Evolutionary conservation across 2,329 filamentous ascomycete species (phyloP).

Genomic region (Alternaria sp.): DNA sequence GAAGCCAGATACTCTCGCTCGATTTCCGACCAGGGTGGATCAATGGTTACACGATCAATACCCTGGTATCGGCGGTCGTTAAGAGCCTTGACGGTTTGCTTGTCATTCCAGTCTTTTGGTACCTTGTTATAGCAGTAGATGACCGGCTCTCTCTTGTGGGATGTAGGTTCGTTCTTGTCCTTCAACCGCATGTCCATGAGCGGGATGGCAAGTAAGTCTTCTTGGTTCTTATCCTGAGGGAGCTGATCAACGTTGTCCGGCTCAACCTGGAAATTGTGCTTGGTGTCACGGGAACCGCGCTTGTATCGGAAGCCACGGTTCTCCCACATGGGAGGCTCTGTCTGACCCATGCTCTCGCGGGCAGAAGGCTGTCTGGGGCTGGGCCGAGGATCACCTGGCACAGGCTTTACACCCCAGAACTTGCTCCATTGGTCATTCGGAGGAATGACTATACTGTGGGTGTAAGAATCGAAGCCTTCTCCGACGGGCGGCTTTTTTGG

Average conservation of each 20-base stretch:
- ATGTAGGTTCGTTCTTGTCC: not conserved
- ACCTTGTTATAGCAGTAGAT: slow-evolving; percentile 23
- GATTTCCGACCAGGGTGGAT: slow-evolving; percentile 17
- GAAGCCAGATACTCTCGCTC: slow-evolving; percentile 29
- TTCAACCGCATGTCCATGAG: slow-evolving; percentile 41
- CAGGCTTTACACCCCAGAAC: slow-evolving; percentile 30
- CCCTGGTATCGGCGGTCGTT: slow-evolving; percentile 35
- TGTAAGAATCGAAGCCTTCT: slow-evolving; percentile 6
- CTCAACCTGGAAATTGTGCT: slow-evolving; percentile 13
- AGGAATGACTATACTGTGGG: not conserved
- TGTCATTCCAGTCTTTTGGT: slow-evolving; percentile 34
- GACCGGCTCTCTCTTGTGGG: slow-evolving; percentile 8
- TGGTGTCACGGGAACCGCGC: slow-evolving; percentile 17
- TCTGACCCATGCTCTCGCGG: slow-evolving; percentile 25
- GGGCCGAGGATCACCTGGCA: slow-evolving; percentile 18
- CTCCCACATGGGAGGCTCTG: slow-evolving; percentile 34
- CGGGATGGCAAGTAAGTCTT: slow-evolving; percentile 23
- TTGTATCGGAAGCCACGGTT: slow-evolving; percentile 32
- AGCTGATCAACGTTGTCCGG: slow-evolving; percentile 4
- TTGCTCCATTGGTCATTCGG: not conserved
- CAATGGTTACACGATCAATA: slow-evolving; percentile 28
- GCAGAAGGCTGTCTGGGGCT: slow-evolving; percentile 23
- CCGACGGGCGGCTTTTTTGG: slow-evolving; percentile 13
- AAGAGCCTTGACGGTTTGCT: slow-evolving; percentile 28
- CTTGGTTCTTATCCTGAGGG: slow-evolving; percentile 22